Base-by-base conservation (phyloP, 192 early-diverging fungal genomes). In the Cladochytrium replicatum region DNA sequence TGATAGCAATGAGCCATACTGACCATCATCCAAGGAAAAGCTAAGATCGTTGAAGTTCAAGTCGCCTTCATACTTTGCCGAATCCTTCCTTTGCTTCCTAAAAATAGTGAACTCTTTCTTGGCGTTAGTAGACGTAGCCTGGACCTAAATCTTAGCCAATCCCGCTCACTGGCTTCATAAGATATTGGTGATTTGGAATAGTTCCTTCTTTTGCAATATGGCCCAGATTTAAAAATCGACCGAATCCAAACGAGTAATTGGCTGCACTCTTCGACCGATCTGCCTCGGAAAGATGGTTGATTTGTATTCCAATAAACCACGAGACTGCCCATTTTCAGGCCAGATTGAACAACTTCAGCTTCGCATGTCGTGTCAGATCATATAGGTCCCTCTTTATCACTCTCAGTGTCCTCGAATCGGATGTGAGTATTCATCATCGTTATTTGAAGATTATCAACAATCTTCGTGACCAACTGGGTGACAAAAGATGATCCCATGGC, bases 391-490 rank as follows among this genome's bases (percentile, higher is more conserved):
- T 59, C 72, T 11, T 83, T 82, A 55, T 82, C 83, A 43, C 82
- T 87, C 43, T 80, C 52, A 19, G 72, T 66, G 69, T 99, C 95
- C 55, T 96, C 95, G 63, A 93, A 99, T 23, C 93, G 71, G 43
- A 99, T 70, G 56, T 99, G 95, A 31, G 97, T 97, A 61, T 94
- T 90, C 40, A 85, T 81, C 54, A 99, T 92, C 6, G 86, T 82
- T 4, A 99, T 78, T 48, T 99, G 93, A 32, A 99, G 58, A 56
- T 99, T 99, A 57, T 99, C 93, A 2, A 99, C 76, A 26, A 99
- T 89, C 61, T 93, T 94, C 8, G 89, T 85, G 22, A 87, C 72
- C 26, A 99, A 71, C 66, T 90, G 89, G 42, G 86, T 82, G 23
- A 92, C 58, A 61, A 93, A 95, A 9, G 86, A 81, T n/a, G 82